These are phyloP conservation scores for Poronia punctata DNA, from an alignment of 495 filamentous ascomycete species.

Conservation along the genomic window DNA sequence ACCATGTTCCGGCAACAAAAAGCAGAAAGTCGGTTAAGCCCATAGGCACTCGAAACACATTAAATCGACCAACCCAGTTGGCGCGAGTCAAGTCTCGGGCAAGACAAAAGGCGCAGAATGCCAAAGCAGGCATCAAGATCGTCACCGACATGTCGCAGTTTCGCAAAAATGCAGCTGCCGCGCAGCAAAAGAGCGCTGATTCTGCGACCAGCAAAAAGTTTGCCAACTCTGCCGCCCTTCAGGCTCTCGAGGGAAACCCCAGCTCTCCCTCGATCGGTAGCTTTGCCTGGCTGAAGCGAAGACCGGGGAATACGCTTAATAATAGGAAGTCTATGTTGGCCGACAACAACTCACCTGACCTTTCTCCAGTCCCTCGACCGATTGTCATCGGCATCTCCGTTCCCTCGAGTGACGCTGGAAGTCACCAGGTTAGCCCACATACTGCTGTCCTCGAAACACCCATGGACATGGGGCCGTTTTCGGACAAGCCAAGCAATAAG, in stretches of 20 bases:
- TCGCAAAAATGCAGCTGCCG: constrained; percentile 9
- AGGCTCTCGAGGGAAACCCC: constrained; percentile 39
- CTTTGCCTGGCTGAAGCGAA: constrained; percentile 38
- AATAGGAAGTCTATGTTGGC: constrained; percentile 19
- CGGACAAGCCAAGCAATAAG: constrained; percentile 23
- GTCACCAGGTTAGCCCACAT: constrained; percentile 45
- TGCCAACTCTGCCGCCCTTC: constrained; percentile 43
- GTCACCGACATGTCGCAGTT: constrained; percentile 51
- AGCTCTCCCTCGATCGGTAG: constrained; percentile 33
- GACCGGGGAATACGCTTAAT: constrained; percentile 17
- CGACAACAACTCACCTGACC: constrained; percentile 32
- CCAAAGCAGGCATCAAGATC: constrained; percentile 56
- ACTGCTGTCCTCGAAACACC: constrained; percentile 40
- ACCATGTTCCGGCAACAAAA: constrained; percentile 8
- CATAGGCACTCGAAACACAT: constrained; percentile 9
- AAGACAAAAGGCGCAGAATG: constrained; percentile 49
- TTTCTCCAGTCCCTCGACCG: constrained; percentile 68
- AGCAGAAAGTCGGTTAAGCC: constrained; percentile 4
- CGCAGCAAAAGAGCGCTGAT: constrained; percentile 15
- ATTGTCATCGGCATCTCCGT: constrained; percentile 77
- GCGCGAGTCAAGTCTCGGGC: constrained; percentile 38
- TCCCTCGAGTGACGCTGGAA: constrained; percentile 50
- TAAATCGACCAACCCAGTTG: constrained; percentile 18
- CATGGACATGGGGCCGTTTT: constrained; percentile 26
- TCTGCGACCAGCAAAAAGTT: constrained; percentile 34